These are phyloP conservation scores for Inonotus obliquus DNA, from an alignment of 1,284 basidiomycete species.

Conservation along the genomic window DNA sequence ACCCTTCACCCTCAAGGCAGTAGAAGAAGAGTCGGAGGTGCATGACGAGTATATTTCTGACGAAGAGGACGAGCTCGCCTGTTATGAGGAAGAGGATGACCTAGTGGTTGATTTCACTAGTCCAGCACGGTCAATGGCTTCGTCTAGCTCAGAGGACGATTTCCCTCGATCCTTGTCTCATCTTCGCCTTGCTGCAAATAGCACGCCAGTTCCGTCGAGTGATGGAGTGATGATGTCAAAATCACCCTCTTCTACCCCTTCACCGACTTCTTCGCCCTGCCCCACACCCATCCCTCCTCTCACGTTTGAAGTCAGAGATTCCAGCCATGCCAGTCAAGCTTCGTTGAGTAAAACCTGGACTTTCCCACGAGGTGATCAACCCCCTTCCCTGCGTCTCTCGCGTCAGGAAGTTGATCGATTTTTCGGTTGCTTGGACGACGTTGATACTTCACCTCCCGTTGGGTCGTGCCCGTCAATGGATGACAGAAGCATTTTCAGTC, in stretches of 20 bases:
- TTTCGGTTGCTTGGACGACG: slow-evolving; percentile 62
- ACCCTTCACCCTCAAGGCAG: slow-evolving; percentile 47
- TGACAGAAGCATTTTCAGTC: slow-evolving; percentile 15
- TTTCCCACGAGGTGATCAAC: slow-evolving; percentile 46
- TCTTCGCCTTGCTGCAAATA: slow-evolving; percentile 22
- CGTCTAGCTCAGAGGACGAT: slow-evolving; percentile 43
- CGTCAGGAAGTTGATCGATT: slow-evolving; percentile 58
- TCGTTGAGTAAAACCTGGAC: slow-evolving; percentile 68
- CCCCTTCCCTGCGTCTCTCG: slow-evolving; percentile 21
- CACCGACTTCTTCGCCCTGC: slow-evolving; percentile 27
- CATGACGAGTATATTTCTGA: slow-evolving; percentile 35
- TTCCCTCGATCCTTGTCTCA: slow-evolving; percentile 34
- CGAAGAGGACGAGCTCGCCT: slow-evolving; percentile 51
- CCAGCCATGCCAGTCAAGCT: slow-evolving; percentile 31
- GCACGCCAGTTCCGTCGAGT: slow-evolving; percentile 4
- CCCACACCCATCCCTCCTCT: slow-evolving; percentile 26
- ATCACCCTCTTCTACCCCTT: slow-evolving; percentile 28
- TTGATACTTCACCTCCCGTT: slow-evolving; percentile 36
- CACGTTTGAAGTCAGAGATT: slow-evolving; percentile 20
- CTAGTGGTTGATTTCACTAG: slow-evolving; percentile 46
- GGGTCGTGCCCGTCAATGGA: neutral
- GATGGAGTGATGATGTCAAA: slow-evolving; percentile 21
- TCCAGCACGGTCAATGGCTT: slow-evolving; percentile 49
- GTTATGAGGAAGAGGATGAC: slow-evolving; percentile 71
- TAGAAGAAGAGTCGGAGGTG: slow-evolving; percentile 52